Conservation (phyloP, 805 yeast genomes). For the Ogataea ganodermae region DNA sequence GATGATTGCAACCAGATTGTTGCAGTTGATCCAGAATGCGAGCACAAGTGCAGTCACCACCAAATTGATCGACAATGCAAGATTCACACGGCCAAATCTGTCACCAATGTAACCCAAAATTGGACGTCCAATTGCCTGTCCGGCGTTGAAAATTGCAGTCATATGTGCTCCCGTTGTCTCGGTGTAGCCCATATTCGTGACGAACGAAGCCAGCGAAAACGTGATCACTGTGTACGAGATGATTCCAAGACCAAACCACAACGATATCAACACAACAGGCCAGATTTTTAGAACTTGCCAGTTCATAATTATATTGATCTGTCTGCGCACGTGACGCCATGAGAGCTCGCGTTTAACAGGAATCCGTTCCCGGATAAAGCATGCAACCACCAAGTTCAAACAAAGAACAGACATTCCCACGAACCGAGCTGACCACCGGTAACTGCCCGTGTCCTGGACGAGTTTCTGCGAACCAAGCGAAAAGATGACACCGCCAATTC, state of each 20-base stretch:
- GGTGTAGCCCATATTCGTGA: constrained; percentile 48
- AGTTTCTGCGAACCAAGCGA: constrained; percentile 39
- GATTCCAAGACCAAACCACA: constrained; percentile 37
- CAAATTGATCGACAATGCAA: constrained; percentile 38
- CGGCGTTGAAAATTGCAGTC: constrained; percentile 47
- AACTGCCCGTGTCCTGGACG: constrained; percentile 42
- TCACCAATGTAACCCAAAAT: constrained; percentile 48
- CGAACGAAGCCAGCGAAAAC: constrained; percentile 49
- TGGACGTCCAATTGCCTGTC: constrained; percentile 54
- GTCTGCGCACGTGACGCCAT: constrained; percentile 12
- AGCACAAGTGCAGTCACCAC: constrained; percentile 40
- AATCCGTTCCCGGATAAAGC: constrained; percentile 48
- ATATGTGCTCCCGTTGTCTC: constrained; percentile 45
- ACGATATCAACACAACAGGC: constrained; percentile 21
- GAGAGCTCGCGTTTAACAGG: constrained; percentile 19
- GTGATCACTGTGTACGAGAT: constrained; percentile 47
- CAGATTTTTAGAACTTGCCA: constrained; percentile 17
- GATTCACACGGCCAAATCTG: constrained; percentile 47
- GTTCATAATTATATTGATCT: constrained; percentile 17
- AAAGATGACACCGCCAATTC: constrained; percentile 43
- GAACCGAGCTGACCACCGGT: constrained; percentile 46
- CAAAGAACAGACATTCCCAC: constrained; percentile 43
- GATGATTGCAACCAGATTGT: constrained; percentile 35
- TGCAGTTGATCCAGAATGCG: constrained; percentile 45
- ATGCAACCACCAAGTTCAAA: constrained; percentile 40